Conservation (phyloP, 2,329 filamentous ascomycete genomes). For the Fusarium sp. region DNA sequence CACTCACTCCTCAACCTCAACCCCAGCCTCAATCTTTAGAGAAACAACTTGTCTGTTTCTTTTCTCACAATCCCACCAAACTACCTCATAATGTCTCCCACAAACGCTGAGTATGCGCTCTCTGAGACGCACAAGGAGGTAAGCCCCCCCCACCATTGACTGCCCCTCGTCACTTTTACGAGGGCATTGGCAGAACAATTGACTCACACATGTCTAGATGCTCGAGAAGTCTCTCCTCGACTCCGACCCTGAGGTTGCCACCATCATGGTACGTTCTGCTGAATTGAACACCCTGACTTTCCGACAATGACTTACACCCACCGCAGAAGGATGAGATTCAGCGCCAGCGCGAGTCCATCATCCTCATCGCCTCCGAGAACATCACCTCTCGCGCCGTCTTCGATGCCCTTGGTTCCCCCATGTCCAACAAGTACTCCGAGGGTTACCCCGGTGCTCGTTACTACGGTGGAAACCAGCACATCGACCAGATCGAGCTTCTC, state of each 20-base stretch:
- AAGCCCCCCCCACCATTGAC: constrained; percentile 50
- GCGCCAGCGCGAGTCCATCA: constrained; percentile 97
- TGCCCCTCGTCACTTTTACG: constrained; percentile 30
- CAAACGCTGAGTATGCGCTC: constrained; percentile 64
- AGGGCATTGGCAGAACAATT: constrained; percentile 24
- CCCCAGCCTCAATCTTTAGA: constrained; percentile 12
- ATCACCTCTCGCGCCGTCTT: constrained; percentile 98
- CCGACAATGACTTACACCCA: constrained; percentile 49
- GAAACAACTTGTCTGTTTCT: constrained; percentile 25
- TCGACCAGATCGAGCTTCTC: constrained; percentile 93
- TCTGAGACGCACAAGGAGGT: constrained; percentile 68
- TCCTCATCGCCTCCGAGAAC: constrained; percentile 99
- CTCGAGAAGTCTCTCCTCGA: constrained; percentile 95
- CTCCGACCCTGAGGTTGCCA: constrained; percentile 91
- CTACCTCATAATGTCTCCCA: constrained; percentile 56
- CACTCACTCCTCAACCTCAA: constrained; percentile 17
- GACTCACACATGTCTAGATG: constrained; percentile 69
- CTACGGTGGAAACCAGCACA: constrained; percentile 99
- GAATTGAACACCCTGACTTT: constrained; percentile 9
- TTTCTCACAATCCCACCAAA: constrained; percentile 23
- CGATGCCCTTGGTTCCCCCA: constrained; percentile 93
- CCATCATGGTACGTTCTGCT: constrained; percentile 84
- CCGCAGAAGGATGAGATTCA: constrained; percentile 88
- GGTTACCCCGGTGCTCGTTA: constrained; percentile 98
- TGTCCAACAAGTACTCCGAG: constrained; percentile 99